Percentiles rank a stretch among this genome's conserved stretches.
These are phyloP conservation scores for Moricandia arvensis DNA, from an alignment of 345 rosid genomes.

Conservation along the genomic window DNA sequence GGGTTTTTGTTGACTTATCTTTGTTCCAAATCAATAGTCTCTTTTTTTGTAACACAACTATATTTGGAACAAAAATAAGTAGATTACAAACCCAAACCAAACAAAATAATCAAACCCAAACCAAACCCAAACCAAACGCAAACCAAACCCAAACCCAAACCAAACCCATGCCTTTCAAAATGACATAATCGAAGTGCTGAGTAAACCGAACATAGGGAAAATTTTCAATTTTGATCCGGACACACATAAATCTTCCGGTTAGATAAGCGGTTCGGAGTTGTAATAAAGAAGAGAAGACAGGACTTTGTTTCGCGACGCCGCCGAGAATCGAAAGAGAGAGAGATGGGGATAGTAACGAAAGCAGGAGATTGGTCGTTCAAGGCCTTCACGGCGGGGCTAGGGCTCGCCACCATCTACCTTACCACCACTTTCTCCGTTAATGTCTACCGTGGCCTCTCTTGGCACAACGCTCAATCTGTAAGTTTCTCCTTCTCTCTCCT, in stretches of 20 bases:
- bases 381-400: constrained; percentile 75
- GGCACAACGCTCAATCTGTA: constrained; percentile 79
- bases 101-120: too few species aligned
- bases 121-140: too few species aligned
- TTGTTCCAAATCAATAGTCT: too few species aligned
- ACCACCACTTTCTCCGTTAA: constrained; percentile 73
- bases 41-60: too few species aligned
- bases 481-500: neutral
- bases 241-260: constrained; percentile 10
- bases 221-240: neutral
- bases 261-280: neutral
- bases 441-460: constrained; percentile 69
- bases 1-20: too few species aligned
- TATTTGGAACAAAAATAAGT: too few species aligned
- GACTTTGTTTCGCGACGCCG: constrained; percentile 6
- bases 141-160: neutral
- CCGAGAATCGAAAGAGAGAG: neutral
- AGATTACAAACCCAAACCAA: too few species aligned
- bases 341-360: constrained; percentile 53
- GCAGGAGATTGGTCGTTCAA: constrained; percentile 74
- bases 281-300: neutral
- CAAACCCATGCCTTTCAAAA: neutral
- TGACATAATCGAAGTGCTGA: neutral
- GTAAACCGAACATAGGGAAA: constrained; percentile 2
- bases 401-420: constrained; percentile 70